Evolutionary conservation across 2,329 filamentous ascomycete species (phyloP), one percentile per base, ranked within the genome.

Genomic region (Rhynchosporium graminicola): DNA sequence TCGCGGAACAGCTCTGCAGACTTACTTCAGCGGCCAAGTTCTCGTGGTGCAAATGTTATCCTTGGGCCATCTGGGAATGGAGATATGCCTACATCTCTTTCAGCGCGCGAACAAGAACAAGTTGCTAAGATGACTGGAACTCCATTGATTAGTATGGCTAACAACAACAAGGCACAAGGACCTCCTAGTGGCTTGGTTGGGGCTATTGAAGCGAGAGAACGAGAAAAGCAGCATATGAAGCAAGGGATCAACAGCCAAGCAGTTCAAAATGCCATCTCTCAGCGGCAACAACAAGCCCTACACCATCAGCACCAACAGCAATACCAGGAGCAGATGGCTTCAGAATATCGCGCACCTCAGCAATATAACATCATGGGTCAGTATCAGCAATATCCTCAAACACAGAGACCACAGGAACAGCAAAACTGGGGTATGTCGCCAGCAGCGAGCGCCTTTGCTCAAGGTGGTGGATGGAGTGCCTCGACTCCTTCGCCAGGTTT

Each of bases 41-140:
- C 88, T 12, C 83, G 86, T 50, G 84, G 85, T 10, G 80, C 87
- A 9, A 80, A 78, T 46, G 74, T 76, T 40, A 52, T 65, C 43
- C 64, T 74, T n/a, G 68, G 65, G 9, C 65, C 69, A 26, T 66
- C 64, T 29, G 68, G 68, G 6, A 65, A 60, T 62, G 79, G 79
- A 55, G 81, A 85, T 67, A 76, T 82, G 29, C 80, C 83, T 8
- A 77, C 79, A 0, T 84, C 88, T 62, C 80, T 97, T n/a, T 92
- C 90, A 26, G 92, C 92, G 20, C 86, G 89, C 15, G 92, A 97
- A 75, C 92, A 96, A 74, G 91, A 96, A 76, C 89, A 96, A 68
- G 83, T 96, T n/a, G 90, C 92, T 9, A 86, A 90, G 43, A 81
- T 91, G 69, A 96, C 92, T 0, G 90, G 90, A 0, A 87, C 86